These are phyloP conservation scores for Protomyces arabidopsidicola DNA, from an alignment of 1,139 yeast genomes.

Conservation along the genomic window DNA sequence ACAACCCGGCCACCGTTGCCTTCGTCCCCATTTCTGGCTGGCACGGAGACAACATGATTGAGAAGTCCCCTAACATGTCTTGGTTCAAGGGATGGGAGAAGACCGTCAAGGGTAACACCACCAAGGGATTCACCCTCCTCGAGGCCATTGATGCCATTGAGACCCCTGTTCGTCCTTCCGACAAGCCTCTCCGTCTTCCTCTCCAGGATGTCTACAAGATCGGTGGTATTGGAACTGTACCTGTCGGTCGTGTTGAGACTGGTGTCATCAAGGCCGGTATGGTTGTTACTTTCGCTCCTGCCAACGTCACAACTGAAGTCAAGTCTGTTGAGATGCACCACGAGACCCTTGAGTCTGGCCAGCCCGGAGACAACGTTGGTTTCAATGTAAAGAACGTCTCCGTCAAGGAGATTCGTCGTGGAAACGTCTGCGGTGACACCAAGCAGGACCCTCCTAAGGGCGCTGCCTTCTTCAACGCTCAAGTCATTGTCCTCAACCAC, in stretches of 20 bases:
- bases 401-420: conserved; percentile 90
- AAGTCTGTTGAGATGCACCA: conserved; percentile 93
- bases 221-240: conserved; percentile 91
- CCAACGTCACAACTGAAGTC: conserved; percentile 89
- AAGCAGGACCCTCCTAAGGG: conserved; percentile 90
- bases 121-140: conserved; percentile 76
- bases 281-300: conserved; percentile 87
- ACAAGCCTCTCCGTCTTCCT: conserved; percentile 88
- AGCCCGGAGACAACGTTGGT: conserved; percentile 93
- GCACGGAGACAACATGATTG: conserved; percentile 94
- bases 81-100: conserved; percentile 91
- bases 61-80: conserved; percentile 73
- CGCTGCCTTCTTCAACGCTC: conserved; percentile 79
- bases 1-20: conserved; percentile 87
- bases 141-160: conserved; percentile 85
- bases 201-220: conserved; percentile 90
- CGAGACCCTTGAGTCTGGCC: conserved; percentile 71
- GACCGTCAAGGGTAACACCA: conserved; percentile 74
- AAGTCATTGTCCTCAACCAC: conserved; percentile 85
- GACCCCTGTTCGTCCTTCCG: conserved; percentile 80
- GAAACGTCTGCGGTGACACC: conserved; percentile 94
- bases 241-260: conserved; percentile 92
- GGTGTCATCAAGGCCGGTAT: conserved; percentile 89
- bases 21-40: conserved; percentile 91
- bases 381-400: conserved; percentile 94